Evolutionary conservation across 257 asterid genomes (phyloP), one percentile per base, ranked within the genome.

Genomic region (Echites panduratus): DNA sequence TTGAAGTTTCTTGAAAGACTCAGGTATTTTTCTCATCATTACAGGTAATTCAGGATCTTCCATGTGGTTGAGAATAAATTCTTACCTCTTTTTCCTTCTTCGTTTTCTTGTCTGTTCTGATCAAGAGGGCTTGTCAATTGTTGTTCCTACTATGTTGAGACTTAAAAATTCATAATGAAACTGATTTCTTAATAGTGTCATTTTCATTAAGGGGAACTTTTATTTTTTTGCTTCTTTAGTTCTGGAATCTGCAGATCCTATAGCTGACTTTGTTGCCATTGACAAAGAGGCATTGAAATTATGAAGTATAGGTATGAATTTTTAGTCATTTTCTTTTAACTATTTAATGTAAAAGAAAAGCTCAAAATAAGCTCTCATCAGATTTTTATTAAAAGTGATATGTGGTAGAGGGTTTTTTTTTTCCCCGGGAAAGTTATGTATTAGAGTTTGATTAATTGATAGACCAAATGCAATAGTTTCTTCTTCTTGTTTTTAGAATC

Each of bases 171-270:
- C 92, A 85, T 79, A 94, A 94, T 79, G 95, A 89, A 75, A 94
- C 99, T 57, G 88, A 91, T 83, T 94, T 91, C 83, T 79, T 89
- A 57, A 69, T 94, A 89, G 98, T 89, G 85, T 80, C 90, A 93
- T 57, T 94, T 91, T 78, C 97, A 74, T 81, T 78, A 68, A 85
- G 85, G 84, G 95, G 89, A 84, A 79, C 85, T n/a, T n/a, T n/a
- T n/a, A n/a, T 44, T 96, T 86, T 70, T 80, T 84, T 76, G 97
- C 95, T 86, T 82, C 85, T 20, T 75, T 89, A 75, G 54, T 76
- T 75, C 80, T 91, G 73, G 78, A 86, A 70, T 86, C 93, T 16
- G 95, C 97, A 71, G 99, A 94, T 82, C 77, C 95, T 73, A 75
- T 86, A 87, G 87, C 92, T 75, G 85, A 98, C 66, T 94, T 94